Conservation (phyloP, 495 filamentous ascomycete species). For the Pyronema domesticum region DNA sequence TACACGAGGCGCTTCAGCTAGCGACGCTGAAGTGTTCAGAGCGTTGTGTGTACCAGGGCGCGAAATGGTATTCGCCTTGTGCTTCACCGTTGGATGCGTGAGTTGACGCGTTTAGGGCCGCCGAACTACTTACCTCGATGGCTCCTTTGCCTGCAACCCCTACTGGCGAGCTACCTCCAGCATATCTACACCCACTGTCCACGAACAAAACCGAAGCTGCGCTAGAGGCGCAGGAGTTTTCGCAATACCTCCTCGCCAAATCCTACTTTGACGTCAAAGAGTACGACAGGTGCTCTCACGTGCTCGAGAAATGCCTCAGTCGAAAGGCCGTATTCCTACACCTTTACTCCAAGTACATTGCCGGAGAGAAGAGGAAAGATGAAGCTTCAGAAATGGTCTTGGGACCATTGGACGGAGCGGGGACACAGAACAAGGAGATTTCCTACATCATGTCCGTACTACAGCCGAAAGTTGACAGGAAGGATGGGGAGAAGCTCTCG, state of each 20-base stretch:
- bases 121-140: slow-evolving; percentile 79
- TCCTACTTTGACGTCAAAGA: slow-evolving; percentile 92
- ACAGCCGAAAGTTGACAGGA: slow-evolving; percentile 51
- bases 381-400: slow-evolving; percentile 97
- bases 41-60: slow-evolving; percentile 83
- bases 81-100: neutral
- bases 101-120: slow-evolving; percentile 45
- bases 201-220: slow-evolving; percentile 47
- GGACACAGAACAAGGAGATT: slow-evolving; percentile 67
- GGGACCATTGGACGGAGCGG: slow-evolving; percentile 74
- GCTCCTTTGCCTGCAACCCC: slow-evolving; percentile 23
- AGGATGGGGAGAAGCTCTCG: slow-evolving; percentile 38
- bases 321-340: slow-evolving; percentile 47
- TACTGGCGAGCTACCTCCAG: slow-evolving; percentile 12
- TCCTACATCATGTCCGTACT: slow-evolving; percentile 53
- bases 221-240: slow-evolving; percentile 63
- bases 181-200: slow-evolving; percentile 27
- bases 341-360: slow-evolving; percentile 78
- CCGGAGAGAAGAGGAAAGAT: slow-evolving; percentile 88
- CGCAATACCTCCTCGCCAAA: slow-evolving; percentile 77
- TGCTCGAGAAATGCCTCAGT: slow-evolving; percentile 26
- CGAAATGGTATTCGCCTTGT: slow-evolving; percentile 60
- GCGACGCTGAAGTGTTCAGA: slow-evolving; percentile 83
- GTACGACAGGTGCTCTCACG: slow-evolving; percentile 80
- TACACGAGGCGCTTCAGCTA: slow-evolving; percentile 45